phyloP scores from a whole-genome alignment of 768 basidiomycete species.

The Pleurotus sapidus region DNA sequence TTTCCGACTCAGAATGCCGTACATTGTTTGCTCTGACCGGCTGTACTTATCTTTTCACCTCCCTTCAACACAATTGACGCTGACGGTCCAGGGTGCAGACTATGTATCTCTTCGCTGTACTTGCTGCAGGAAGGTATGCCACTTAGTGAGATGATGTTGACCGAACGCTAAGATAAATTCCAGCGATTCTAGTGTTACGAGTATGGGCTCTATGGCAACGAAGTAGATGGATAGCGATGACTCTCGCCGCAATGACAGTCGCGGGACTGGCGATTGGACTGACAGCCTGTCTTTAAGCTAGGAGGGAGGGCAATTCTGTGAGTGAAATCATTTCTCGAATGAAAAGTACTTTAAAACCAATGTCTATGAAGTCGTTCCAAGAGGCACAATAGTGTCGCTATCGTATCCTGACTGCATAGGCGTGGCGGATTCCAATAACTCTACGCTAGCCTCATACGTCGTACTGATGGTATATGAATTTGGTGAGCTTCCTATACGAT shows the following conservation, averaged over 20 bases:
- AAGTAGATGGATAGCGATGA: neutral
- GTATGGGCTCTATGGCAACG: slow-evolving; percentile 6
- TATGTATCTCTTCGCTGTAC: slow-evolving; percentile 6
- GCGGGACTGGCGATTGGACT: neutral
- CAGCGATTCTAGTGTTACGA: neutral
- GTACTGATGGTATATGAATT: slow-evolving; percentile 2
- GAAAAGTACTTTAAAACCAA: neutral
- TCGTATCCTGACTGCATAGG: neutral
- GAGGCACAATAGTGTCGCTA: neutral
- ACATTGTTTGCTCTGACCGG: neutral
- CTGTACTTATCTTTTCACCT: neutral
- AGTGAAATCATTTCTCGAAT: neutral
- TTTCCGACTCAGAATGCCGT: neutral
- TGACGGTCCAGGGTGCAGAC: neutral
- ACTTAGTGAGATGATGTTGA: neutral
- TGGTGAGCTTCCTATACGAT: neutral
- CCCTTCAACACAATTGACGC: neutral
- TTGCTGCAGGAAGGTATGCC: slow-evolving; percentile 1
- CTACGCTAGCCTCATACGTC: neutral
- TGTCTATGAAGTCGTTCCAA: neutral
- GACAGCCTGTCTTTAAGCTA: neutral
- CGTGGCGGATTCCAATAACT: neutral
- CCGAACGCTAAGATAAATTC: neutral
- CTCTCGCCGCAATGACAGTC: neutral
- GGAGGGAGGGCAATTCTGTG: slow-evolving; percentile 4